phyloP scores from a whole-genome alignment of 2,329 filamentous ascomycete species.

The Zymoseptoria tritici region DNA sequence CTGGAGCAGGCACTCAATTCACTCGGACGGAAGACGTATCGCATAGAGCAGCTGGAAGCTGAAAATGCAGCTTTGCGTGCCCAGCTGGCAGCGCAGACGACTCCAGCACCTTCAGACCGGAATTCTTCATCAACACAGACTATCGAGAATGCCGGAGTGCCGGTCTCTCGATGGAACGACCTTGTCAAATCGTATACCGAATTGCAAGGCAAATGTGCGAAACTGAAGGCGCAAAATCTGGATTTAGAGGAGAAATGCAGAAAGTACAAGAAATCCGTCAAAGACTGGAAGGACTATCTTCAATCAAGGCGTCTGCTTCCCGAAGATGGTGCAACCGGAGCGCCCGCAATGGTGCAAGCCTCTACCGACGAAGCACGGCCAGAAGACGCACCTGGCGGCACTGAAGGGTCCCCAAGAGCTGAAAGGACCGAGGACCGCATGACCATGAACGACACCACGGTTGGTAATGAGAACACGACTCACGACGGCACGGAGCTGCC shows the following conservation, averaged over 20 bases:
- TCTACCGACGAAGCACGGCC: background rate
- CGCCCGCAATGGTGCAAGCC: too few relatives aligned
- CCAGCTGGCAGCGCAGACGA: conserved; percentile 6
- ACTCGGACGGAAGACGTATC: conserved; percentile 3
- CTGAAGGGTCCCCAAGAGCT: too few relatives aligned
- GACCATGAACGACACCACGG: background rate
- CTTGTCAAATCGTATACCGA: background rate
- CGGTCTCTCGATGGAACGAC: background rate
- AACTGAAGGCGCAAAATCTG: conserved; percentile 20
- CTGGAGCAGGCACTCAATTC: conserved; percentile 4
- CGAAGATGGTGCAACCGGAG: too few relatives aligned
- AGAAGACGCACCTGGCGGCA: background rate
- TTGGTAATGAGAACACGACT: background rate
- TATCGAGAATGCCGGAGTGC: background rate
- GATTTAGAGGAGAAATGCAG: conserved; percentile 24
- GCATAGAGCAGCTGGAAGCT: conserved; percentile 17
- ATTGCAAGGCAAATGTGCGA: conserved; percentile 24
- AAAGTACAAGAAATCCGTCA: conserved; percentile 34
- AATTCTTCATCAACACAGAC: background rate
- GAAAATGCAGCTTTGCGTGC: conserved; percentile 19
- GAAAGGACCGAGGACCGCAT: too few relatives aligned
- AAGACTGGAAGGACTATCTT: conserved; percentile 24
- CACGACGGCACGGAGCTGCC: background rate
- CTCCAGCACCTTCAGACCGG: background rate
- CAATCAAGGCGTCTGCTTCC: too few relatives aligned